A percentile compares a stretch with the other conserved stretches of the same genome.
Conservation (phyloP, 129 eudicot genomes). For the Oenanthe sinensis region DNA sequence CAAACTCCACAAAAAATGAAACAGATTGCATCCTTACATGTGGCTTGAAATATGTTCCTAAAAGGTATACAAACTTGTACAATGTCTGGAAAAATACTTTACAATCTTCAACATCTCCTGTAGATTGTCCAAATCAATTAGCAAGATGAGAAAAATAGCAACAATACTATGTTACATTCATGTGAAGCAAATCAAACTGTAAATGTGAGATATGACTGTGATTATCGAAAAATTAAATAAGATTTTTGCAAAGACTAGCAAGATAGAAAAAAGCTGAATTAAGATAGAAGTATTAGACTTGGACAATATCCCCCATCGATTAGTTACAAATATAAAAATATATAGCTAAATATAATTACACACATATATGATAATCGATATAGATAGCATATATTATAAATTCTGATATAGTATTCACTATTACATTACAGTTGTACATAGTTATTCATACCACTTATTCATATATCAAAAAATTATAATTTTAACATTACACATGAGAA, state of each 20-base stretch:
- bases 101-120: constrained; percentile 87
- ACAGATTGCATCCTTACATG: constrained; percentile 47
- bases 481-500: not conserved
- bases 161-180: not conserved
- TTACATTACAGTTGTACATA: not conserved
- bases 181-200: not conserved
- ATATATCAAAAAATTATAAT: not conserved
- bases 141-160: not conserved
- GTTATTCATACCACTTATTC: not conserved
- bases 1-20: not conserved
- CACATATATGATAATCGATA: not conserved
- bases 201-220: not conserved
- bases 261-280: not conserved
- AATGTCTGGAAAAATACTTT: constrained; percentile 52
- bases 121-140: constrained; percentile 13
- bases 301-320: not conserved
- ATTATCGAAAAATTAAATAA: not conserved
- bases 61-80: constrained; percentile 73
- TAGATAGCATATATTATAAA: not conserved
- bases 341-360: not conserved
- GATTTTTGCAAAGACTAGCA: not conserved
- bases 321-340: not conserved
- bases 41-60: constrained; percentile 91
- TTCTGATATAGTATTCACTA: not conserved
- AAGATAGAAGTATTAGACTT: not conserved